phyloP scores from a whole-genome alignment of 306 rosid genomes.

The Hippophae rhamnoides region DNA sequence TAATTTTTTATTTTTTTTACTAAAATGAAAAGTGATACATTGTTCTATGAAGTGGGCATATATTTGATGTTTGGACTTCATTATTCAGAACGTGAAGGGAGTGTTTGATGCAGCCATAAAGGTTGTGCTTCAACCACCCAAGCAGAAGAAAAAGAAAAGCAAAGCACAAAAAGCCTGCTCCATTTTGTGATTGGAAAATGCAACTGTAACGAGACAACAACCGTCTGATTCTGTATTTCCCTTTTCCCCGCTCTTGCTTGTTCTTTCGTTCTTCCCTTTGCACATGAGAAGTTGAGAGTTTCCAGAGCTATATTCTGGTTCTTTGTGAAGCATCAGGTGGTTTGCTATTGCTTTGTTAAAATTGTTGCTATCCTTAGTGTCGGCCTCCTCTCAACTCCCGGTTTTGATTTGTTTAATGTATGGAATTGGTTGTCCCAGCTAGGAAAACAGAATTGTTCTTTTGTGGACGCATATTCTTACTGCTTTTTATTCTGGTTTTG shows the following conservation, averaged over 20 bases:
- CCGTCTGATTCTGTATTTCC: conserved; percentile 35
- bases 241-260: conserved; percentile 22
- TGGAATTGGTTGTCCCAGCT: conserved; percentile 48
- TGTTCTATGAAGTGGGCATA: background rate
- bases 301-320: conserved; percentile 35
- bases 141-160: conserved; percentile 90
- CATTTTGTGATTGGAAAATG: conserved; percentile 62
- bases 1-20: background rate
- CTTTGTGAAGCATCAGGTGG: conserved; percentile 57
- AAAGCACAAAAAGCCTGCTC: conserved; percentile 95
- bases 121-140: conserved; percentile 99
- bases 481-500: conserved; percentile 25
- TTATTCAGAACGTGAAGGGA: conserved; percentile 76
- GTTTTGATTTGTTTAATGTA: conserved; percentile 27
- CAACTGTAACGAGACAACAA: conserved; percentile 41
- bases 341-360: conserved; percentile 36
- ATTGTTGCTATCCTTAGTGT: conserved; percentile 49
- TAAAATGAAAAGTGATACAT: background rate
- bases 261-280: conserved; percentile 26
- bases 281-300: conserved; percentile 53
- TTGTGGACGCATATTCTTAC: conserved; percentile 12
- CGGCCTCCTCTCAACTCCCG: conserved; percentile 30
- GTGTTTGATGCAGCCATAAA: conserved; percentile 91
- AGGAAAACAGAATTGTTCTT: conserved; percentile 28
- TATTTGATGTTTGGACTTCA: conserved; percentile 8